Evolutionary conservation across 129 eudicot species (phyloP).

Genomic region (Flaveria brownii): DNA sequence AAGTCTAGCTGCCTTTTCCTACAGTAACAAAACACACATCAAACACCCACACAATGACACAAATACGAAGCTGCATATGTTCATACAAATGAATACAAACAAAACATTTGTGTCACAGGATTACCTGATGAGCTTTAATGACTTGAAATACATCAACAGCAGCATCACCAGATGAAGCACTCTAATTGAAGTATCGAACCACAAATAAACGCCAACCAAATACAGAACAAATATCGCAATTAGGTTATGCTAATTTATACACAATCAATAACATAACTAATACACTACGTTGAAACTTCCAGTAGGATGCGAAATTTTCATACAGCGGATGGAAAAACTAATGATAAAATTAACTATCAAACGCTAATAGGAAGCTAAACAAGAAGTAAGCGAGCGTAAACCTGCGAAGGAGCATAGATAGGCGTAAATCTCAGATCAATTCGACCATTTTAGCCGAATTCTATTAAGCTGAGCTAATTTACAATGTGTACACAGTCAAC

Average conservation of each 20-base stretch:
- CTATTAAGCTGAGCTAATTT: not conserved
- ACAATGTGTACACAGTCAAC: not conserved
- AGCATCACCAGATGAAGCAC: conserved; percentile 49
- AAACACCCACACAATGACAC: not conserved
- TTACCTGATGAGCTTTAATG: conserved; percentile 91
- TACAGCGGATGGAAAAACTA: no score
- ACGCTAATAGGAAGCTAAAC: no score
- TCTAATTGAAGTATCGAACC: conserved; percentile 23
- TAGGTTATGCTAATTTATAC: no score
- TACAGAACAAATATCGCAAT: not conserved
- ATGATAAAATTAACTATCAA: no score
- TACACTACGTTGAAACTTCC: no score
- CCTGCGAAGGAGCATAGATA: conserved; percentile 37
- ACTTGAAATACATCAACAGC: conserved; percentile 52
- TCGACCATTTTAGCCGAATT: no score
- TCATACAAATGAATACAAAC: not conserved
- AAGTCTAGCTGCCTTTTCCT: conserved; percentile 93
- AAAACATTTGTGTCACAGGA: conserved; percentile 15
- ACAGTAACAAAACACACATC: conserved; percentile 17
- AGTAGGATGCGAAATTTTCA: no score
- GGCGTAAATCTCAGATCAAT: not conserved
- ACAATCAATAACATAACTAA: no score
- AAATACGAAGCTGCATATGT: not conserved
- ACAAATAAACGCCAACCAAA: conserved; percentile 5
- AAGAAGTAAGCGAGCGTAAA: not conserved